Conservation (phyloP, 1,284 basidiomycete species). For the Cryptococcus deneoformans region DNA sequence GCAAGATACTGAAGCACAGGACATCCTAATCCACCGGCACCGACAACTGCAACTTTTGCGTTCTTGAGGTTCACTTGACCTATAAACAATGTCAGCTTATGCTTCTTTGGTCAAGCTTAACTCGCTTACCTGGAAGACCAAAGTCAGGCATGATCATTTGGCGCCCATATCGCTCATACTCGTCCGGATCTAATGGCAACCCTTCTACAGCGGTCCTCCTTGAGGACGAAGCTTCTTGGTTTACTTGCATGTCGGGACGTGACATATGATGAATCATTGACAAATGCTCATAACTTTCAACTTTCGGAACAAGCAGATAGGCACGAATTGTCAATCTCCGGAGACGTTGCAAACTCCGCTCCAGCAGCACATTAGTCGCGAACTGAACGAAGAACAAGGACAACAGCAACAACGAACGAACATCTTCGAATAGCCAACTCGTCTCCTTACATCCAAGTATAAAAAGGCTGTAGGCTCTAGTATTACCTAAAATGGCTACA, state of each 20-base stretch:
- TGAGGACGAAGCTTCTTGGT: too few relatives aligned
- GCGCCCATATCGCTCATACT: slow-evolving; percentile 89
- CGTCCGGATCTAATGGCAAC: slow-evolving; percentile 52
- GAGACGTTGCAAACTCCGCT: too few relatives aligned
- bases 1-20: slow-evolving; percentile 92
- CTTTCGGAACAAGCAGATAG: too few relatives aligned
- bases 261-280: too few relatives aligned
- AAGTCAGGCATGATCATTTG: slow-evolving; percentile 96
- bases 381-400: too few relatives aligned
- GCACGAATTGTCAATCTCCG: too few relatives aligned
- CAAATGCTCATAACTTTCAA: too few relatives aligned
- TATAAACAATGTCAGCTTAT: slow-evolving; percentile 36
- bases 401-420: too few relatives aligned
- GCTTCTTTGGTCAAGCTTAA: not conserved
- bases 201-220: not conserved
- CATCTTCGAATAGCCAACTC: too few relatives aligned
- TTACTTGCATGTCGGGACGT: too few relatives aligned
- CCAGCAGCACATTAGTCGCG: too few relatives aligned
- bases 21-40: slow-evolving; percentile 95
- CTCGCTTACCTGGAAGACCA: slow-evolving; percentile 67
- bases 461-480: not conserved
- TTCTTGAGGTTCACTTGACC: slow-evolving; percentile 77
- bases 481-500: slow-evolving; percentile 13
- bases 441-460: too few relatives aligned
- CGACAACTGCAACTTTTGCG: slow-evolving; percentile 80